Evolutionary conservation across 2,329 filamentous ascomycete species (phyloP).

Genomic region (Helotiales sp.): DNA sequence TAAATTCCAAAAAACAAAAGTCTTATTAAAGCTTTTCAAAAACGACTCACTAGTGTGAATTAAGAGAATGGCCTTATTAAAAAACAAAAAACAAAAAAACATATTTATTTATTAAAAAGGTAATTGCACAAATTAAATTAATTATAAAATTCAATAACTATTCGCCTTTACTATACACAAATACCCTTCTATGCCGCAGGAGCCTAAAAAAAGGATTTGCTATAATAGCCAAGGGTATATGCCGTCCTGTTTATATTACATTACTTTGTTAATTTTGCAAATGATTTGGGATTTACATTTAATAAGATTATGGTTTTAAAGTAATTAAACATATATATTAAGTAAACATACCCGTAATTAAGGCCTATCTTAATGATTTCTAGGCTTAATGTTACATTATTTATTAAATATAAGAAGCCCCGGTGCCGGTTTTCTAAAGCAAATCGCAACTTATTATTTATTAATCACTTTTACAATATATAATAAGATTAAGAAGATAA

Average conservation of each 20-base stretch:
- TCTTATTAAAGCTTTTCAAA: neutral
- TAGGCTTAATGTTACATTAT: neutral
- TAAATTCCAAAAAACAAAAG: neutral
- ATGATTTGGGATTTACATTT: neutral
- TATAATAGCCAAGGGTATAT: neutral
- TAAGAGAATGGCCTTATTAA: neutral
- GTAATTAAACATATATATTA: neutral
- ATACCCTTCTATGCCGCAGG: conserved; percentile 1
- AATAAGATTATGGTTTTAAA: neutral
- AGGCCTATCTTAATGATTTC: neutral
- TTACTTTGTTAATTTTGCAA: neutral
- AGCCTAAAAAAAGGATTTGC: neutral
- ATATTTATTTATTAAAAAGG: neutral
- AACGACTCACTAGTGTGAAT: neutral
- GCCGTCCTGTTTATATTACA: neutral
- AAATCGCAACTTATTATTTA: neutral
- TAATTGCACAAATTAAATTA: neutral
- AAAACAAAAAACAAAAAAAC: neutral
- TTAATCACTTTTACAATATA: neutral
- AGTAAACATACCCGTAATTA: neutral
- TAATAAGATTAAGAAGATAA: neutral
- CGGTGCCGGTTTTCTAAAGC: neutral
- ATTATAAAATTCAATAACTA: neutral
- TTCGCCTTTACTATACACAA: neutral
- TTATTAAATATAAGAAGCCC: neutral